Conservation (phyloP, 345 rosid genomes). For the Gossypium longicalyx region DNA sequence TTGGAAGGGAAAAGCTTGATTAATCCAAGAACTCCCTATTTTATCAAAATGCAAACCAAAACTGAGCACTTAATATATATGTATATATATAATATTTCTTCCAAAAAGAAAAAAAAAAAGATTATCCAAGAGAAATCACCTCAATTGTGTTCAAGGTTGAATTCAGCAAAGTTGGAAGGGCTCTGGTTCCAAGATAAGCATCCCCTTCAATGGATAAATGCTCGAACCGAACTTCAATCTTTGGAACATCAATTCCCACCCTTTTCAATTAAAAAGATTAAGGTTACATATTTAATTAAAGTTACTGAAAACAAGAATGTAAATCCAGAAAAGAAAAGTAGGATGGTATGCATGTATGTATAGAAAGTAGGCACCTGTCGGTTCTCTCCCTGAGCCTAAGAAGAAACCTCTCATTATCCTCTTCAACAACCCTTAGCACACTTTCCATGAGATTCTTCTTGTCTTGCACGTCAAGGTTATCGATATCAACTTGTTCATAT, state of each 20-base stretch:
- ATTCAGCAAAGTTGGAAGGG: conserved; percentile 49
- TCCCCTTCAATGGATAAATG: conserved; percentile 46
- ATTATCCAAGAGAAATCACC: conserved; percentile 20
- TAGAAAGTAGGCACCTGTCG: conserved; percentile 34
- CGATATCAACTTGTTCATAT: conserved; percentile 41
- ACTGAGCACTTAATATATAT: background rate
- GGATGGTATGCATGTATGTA: too few relatives aligned
- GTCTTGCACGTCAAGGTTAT: conserved; percentile 34
- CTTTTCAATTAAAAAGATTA: conserved; percentile 16
- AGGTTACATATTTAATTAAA: background rate
- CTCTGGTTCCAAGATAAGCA: conserved; percentile 51
- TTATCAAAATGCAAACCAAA: background rate
- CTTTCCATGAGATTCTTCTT: conserved; percentile 39
- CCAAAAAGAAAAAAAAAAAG: too few relatives aligned
- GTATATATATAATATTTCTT: too few relatives aligned
- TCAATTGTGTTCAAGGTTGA: conserved; percentile 39
- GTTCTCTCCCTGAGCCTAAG: conserved; percentile 39
- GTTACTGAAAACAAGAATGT: background rate
- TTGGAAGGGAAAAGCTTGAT: conserved; percentile 39
- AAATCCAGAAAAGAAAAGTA: background rate
- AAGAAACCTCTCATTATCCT: conserved; percentile 54
- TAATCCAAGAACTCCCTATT: conserved; percentile 39
- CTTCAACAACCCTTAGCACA: conserved; percentile 46
- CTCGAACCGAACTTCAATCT: conserved; percentile 45
- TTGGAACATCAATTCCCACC: conserved; percentile 53